Base-by-base conservation (phyloP, 495 filamentous ascomycete species). In the Neurospora sp. region DNA sequence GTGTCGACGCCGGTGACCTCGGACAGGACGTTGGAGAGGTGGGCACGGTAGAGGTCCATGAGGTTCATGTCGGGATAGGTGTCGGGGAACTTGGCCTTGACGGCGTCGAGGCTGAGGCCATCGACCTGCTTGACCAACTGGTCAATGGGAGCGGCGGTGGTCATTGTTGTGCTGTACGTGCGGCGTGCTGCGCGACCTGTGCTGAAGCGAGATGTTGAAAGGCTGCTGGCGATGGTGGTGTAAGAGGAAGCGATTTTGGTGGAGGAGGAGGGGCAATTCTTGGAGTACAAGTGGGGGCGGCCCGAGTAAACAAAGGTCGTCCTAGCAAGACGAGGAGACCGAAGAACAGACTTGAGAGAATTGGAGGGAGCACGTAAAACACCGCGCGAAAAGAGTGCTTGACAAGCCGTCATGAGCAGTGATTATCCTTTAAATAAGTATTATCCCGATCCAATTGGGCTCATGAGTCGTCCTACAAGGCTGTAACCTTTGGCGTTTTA, bases 11-110 rank as follows among this genome's bases (percentile, higher is more conserved):
- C 91, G 22, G 90, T 89, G 69, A 91, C 86, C n/a, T 87, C 83
- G n/a, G 87, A 85, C 40, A 99, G 84, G 40, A 91, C 85, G 61
- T 91, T 86, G 71, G 92, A 87, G 74, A 98, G 90, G 74, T 97
- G 93, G 69, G 91, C 88, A 48, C 96, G 88, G 86, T 95, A 98
- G 73, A 97, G 84, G 79, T 99, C 95, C 72, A 94, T 86, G 31
- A 93, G 92, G 84, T 99, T 99, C 77, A 89, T 73, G 10, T 90
- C 86, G 31, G 94, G 92, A 74, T 88, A 82, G 42, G 85, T 87
- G 73, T 84, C 84, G 48, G 87, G 86, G 74, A 84, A 90, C 69
- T 82, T 82, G 40, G 81, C 78, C 68, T 79, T 61, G 70, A 84
- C 70, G 44, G 78, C 76, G 9, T 80, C 79, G 75, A 86, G 79